Evolutionary conservation across 176 grass and related monocot genomes (phyloP), one percentile per base, ranked within the genome.

Genomic region (Ensete glaucum): DNA sequence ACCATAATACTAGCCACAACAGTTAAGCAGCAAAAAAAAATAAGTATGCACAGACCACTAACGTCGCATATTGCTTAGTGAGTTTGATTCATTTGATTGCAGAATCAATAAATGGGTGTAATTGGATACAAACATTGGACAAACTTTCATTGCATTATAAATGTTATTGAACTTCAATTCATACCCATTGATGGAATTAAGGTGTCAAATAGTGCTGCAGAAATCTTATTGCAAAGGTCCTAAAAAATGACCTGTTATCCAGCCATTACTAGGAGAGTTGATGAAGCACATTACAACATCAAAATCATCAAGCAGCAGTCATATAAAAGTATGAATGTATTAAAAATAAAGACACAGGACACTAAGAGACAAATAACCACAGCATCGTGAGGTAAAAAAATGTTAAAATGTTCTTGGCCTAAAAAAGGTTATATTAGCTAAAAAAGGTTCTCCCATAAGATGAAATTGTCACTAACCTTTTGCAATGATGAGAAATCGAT

Each of bases 401-500:
- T 65, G 22, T 65, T 13, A 65, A 25, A 23, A 65, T 26, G 62
- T 25, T 11, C 29, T 34, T 13, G 12, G 11, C 11, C 62, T 26
- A 9, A 4, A 65, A 26, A 65, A 29, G 8, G 0, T 23, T 12
- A 26, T 6, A 43, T 13, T 13, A 23, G 10, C 4, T 22, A 65
- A 26, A 1, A 11, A 21, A 1, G 22, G 19, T n/a, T 49, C 43
- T 10, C 29, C 22, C 10, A 17, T 69, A 14, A 17, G 11, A 2
- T 26, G 23, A 55, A 85, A 13, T 9, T 49, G 53, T 62, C 15
- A 70, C 75, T 87, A 59, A 94, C 95, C 90, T 99, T 99, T 87
- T 91, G 95, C 55, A 99, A 86, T 82, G 95, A 99, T 20, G 95
- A 94, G 80, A 99, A 99, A 82, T 99, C 86, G 0, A 99, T 99